Evolutionary conservation across 2,329 filamentous ascomycete genomes (phyloP), one percentile per base, ranked within the genome.

Genomic region (Cladosporium sp.): DNA sequence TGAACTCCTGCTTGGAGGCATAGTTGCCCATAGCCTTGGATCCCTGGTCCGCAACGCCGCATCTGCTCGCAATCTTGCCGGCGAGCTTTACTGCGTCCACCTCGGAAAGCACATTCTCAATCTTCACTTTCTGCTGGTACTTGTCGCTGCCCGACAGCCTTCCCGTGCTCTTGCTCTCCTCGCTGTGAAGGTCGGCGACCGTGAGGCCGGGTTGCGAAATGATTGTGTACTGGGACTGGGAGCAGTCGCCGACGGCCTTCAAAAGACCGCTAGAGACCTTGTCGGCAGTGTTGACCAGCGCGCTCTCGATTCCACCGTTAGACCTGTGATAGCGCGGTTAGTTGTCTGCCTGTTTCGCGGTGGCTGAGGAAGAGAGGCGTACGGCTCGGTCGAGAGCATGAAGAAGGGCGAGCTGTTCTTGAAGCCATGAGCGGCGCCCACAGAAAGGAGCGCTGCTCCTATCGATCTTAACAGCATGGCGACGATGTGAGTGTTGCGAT

Each of bases 391-490:
- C 32, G 92, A 96, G 69, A 95, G 85, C 60, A 96, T 74, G 67
- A 95, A 80, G 71, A 95, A 93, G 14, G 93, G 92, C 51, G 89
- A 91, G 2, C 91, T 89, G 71, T 95, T 86, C 58, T 82, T 83
- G 69, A 95, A 93, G 22, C 89, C 91, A 56, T 82, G 74, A 42
- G 78, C 83, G 19, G 58, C 54, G n/a, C 58, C 59, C 31, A 59
- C 58, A 3, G 55, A 52, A 19, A 66, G 61, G 43, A 64, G 56
- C 19, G 59, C 54, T 52, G 60, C 54, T 52, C 57, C 55, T 54
- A 56, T 16, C 40, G 43, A 58, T 55, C 53, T 56, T 18, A 58
- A 46, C 55, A 63, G 54, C 59, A 63, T 66, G 43, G 46, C 60
- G 52, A 44, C 44, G 44, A 41, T 38, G 51, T 28, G 22, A 28